phyloP scores from a whole-genome alignment of 257 asterid genomes.

The Anisodus acutangulus region DNA sequence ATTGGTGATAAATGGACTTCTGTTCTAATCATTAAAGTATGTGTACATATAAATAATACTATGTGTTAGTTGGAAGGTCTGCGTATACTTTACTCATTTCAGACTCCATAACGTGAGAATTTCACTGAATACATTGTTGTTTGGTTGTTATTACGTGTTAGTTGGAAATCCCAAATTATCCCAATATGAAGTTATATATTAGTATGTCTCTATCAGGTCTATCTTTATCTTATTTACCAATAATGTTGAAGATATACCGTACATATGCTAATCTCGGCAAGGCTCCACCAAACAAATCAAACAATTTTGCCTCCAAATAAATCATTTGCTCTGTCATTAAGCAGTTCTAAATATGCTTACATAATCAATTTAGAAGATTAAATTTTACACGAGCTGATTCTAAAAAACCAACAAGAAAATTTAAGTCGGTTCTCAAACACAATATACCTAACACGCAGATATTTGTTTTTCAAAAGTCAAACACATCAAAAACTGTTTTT shows the following conservation, averaged over 20 bases:
- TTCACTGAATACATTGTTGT: no score
- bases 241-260: slow-evolving; percentile 30
- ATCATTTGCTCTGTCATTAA: background rate
- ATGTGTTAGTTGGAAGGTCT: background rate
- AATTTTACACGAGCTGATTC: background rate
- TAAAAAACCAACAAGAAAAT: background rate
- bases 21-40: slow-evolving; percentile 25
- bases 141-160: background rate
- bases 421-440: background rate
- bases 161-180: slow-evolving; percentile 15
- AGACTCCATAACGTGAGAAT: no score
- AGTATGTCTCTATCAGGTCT: background rate
- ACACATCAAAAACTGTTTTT: background rate
- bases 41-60: background rate
- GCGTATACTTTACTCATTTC: no score
- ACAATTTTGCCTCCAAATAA: background rate
- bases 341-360: slow-evolving; percentile 15
- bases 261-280: slow-evolving; percentile 5
- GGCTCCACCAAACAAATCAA: background rate
- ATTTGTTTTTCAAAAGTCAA: background rate
- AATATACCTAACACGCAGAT: background rate
- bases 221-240: slow-evolving; percentile 15
- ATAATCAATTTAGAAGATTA: background rate
- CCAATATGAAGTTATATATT: background rate
- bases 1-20: background rate